Percentiles rank a stretch among this genome's conserved stretches.
Conservation (phyloP, 164 flowering plant genomes). For the Nelumbo lutea region DNA sequence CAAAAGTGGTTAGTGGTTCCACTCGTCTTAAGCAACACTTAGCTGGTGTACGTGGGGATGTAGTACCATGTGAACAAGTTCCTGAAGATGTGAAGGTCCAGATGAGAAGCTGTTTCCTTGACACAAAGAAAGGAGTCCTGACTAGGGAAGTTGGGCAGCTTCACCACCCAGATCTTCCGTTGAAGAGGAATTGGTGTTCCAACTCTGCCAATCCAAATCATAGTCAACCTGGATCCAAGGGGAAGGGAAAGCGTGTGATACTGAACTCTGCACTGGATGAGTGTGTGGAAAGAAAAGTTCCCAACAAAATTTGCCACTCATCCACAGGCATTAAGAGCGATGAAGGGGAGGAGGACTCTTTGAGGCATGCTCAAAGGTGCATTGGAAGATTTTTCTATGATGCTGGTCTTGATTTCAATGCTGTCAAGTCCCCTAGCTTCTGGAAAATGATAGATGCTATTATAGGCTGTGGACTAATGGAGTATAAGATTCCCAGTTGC, state of each 20-base stretch:
- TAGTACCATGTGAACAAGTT: constrained; percentile 36
- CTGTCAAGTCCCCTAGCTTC: constrained; percentile 37
- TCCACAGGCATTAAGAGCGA: constrained; percentile 3
- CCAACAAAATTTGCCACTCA: constrained; percentile 3
- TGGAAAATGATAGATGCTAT: constrained; percentile 32
- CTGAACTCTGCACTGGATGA: constrained; percentile 5
- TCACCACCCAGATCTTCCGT: constrained; percentile 12
- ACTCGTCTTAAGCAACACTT: constrained; percentile 49
- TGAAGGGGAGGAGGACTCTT: constrained; percentile 9
- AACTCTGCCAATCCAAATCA: constrained; percentile 9
- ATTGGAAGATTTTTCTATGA: constrained; percentile 56
- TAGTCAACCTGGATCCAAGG: constrained; percentile 10
- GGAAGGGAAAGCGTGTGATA: constrained; percentile 9
- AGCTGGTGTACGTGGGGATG: constrained; percentile 47
- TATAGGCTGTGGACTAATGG: constrained; percentile 11
- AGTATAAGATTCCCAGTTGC: constrained; percentile 29
- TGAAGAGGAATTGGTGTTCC: constrained; percentile 14
- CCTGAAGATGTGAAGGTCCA: constrained; percentile 31
- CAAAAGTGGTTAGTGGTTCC: constrained; percentile 36
- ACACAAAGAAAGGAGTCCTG: constrained; percentile 14
- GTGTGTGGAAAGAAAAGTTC: neutral
- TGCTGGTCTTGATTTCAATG: constrained; percentile 38
- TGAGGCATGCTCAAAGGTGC: constrained; percentile 20
- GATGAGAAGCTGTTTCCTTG: constrained; percentile 25
- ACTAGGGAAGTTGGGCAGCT: constrained; percentile 21